These are phyloP conservation scores for Melastoma malabathricum DNA, from an alignment of 345 rosid genomes.

Conservation along the genomic window DNA sequence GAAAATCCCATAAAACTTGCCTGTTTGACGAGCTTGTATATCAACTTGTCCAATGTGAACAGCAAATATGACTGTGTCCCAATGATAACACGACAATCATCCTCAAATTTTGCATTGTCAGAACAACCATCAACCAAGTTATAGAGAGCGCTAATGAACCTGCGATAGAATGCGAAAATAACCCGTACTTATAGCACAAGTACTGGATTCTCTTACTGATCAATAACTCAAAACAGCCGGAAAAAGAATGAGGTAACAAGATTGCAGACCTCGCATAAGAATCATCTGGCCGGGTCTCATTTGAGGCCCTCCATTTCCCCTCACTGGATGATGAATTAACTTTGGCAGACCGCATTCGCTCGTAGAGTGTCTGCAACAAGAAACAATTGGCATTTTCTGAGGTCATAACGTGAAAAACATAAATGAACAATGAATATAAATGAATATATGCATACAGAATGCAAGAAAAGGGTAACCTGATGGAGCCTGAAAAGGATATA, in stretches of 20 bases:
- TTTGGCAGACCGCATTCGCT: slow-evolving; percentile 84
- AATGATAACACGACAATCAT: slow-evolving; percentile 88
- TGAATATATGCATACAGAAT: slow-evolving; percentile 3
- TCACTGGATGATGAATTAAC: slow-evolving; percentile 78
- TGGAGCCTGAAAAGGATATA: slow-evolving; percentile 94
- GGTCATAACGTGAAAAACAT: too few species aligned
- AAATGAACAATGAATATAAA: slow-evolving; percentile 5
- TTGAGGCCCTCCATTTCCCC: slow-evolving; percentile 80
- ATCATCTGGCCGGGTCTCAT: slow-evolving; percentile 49
- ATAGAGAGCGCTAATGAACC: slow-evolving; percentile 88
- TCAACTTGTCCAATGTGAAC: slow-evolving; percentile 89
- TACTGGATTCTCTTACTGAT: background rate
- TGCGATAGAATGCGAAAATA: slow-evolving; percentile 14
- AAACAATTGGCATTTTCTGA: background rate
- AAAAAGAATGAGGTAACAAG: background rate
- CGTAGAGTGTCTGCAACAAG: slow-evolving; percentile 56
- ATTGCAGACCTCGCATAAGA: slow-evolving; percentile 61
- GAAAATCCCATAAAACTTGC: slow-evolving; percentile 20
- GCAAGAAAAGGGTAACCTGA: slow-evolving; percentile 40
- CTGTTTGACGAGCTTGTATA: slow-evolving; percentile 84
- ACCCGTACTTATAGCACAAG: background rate
- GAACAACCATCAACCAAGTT: slow-evolving; percentile 88
- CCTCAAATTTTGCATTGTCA: slow-evolving; percentile 88
- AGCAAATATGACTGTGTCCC: slow-evolving; percentile 93
- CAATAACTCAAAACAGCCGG: background rate